phyloP scores from a whole-genome alignment of 495 filamentous ascomycete genomes.

The Xylaria castorea region DNA sequence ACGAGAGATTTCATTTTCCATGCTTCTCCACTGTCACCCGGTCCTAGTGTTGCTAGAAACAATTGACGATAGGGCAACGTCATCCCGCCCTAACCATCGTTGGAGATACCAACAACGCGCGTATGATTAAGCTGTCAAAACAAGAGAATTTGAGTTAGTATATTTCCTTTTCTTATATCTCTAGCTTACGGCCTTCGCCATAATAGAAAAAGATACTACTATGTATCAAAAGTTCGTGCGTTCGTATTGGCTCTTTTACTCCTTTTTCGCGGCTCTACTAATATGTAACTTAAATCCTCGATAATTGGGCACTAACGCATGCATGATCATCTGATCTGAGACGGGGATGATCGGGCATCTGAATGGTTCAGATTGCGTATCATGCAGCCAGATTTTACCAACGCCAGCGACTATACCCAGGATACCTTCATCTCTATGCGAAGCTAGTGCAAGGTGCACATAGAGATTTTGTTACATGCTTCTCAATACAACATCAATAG shows the following conservation, averaged over 20 bases:
- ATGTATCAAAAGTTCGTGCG: not conserved
- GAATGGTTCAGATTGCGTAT: not conserved
- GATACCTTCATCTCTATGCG: not conserved
- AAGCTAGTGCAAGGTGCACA: not conserved
- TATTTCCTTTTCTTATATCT: not conserved
- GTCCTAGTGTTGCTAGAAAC: not conserved
- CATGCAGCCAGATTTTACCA: not conserved
- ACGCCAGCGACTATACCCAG: not conserved
- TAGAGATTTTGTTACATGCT: not conserved
- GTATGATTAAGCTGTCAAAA: not conserved
- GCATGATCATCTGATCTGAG: conserved; percentile 25
- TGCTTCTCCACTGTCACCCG: conserved; percentile 11
- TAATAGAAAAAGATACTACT: not conserved
- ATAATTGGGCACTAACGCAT: conserved; percentile 11
- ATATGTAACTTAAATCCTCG: not conserved
- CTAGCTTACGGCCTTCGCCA: not conserved
- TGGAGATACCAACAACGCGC: not conserved
- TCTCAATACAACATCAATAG: not conserved
- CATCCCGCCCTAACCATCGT: conserved; percentile 5
- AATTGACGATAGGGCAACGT: conserved; percentile 7
- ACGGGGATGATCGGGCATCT: conserved; percentile 6
- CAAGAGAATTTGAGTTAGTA: not conserved
- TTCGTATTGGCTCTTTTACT: not conserved
- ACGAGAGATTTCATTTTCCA: conserved; percentile 9
- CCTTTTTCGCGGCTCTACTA: not conserved